Evolutionary conservation across 805 yeast species (phyloP).

Genomic region (Yamadazyma phyllophila): DNA sequence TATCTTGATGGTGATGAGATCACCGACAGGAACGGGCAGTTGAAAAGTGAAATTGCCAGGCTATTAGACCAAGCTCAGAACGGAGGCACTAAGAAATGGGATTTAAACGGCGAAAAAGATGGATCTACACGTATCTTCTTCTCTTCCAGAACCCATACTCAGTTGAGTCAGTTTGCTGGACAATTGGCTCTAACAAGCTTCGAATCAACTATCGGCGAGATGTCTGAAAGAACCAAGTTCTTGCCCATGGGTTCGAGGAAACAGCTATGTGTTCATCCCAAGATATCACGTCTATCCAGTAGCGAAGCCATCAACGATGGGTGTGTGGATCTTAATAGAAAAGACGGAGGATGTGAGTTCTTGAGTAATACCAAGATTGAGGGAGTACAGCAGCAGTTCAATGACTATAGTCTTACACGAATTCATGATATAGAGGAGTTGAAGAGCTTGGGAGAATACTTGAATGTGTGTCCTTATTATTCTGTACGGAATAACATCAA

Average conservation of each 20-base stretch:
- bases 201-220: constrained; percentile 53
- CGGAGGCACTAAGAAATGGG: constrained; percentile 22
- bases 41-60: constrained; percentile 31
- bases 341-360: constrained; percentile 24
- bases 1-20: constrained; percentile 30
- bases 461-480: constrained; percentile 79
- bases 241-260: constrained; percentile 79
- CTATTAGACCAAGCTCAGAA: constrained; percentile 41
- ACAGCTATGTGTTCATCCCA: constrained; percentile 76
- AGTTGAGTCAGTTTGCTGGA: constrained; percentile 72
- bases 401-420: constrained; percentile 53
- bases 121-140: constrained; percentile 50
- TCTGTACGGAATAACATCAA: constrained; percentile 57
- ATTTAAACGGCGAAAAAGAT: constrained; percentile 15
- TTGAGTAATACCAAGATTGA: constrained; percentile 21
- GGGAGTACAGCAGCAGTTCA: constrained; percentile 37
- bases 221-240: constrained; percentile 58
- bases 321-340: constrained; percentile 67
- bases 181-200: constrained; percentile 65
- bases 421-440: constrained; percentile 82
- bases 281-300: constrained; percentile 49
- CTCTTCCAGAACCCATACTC: constrained; percentile 90
- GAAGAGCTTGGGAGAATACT: constrained; percentile 52
- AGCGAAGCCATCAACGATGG: constrained; percentile 69
- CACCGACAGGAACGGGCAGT: constrained; percentile 10